These are phyloP conservation scores for Fraxinus angustifolia DNA, from an alignment of 305 asterid genomes.

Conservation along the genomic window DNA sequence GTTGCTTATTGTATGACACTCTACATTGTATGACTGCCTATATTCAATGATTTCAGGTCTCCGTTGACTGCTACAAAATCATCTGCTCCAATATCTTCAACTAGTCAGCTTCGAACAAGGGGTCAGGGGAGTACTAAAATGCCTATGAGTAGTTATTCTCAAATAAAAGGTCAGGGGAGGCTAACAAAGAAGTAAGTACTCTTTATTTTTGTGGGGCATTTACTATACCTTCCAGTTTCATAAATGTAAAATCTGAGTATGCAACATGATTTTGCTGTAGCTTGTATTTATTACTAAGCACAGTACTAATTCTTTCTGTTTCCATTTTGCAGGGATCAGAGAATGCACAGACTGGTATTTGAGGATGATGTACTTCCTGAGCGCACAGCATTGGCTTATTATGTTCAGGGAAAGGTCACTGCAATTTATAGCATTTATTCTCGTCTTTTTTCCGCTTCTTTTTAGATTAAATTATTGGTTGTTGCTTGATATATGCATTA, in stretches of 20 bases:
- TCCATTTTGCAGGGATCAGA: slow-evolving; percentile 56
- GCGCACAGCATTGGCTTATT: slow-evolving; percentile 67
- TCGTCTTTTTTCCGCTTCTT: not conserved
- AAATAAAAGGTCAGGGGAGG: slow-evolving; percentile 49
- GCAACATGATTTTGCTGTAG: not conserved
- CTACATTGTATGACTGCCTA: not conserved
- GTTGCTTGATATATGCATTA: slow-evolving; percentile 4
- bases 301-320: slow-evolving; percentile 17
- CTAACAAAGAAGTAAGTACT: slow-evolving; percentile 57
- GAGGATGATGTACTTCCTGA: slow-evolving; percentile 61
- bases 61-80: slow-evolving; percentile 24
- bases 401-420: slow-evolving; percentile 63
- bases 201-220: not conserved
- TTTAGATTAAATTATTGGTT: slow-evolving; percentile 1
- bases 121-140: slow-evolving; percentile 28
- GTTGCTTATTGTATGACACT: not conserved
- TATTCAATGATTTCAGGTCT: slow-evolving; percentile 34
- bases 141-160: slow-evolving; percentile 36
- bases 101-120: slow-evolving; percentile 25
- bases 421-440: not conserved
- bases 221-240: slow-evolving; percentile 14
- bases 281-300: slow-evolving; percentile 1
- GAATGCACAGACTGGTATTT: slow-evolving; percentile 74
- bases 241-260: slow-evolving; percentile 1
- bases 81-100: slow-evolving; percentile 31